These are phyloP conservation scores for Grigorovia transvaalensis DNA, from an alignment of 805 yeast genomes.

Conservation along the genomic window DNA sequence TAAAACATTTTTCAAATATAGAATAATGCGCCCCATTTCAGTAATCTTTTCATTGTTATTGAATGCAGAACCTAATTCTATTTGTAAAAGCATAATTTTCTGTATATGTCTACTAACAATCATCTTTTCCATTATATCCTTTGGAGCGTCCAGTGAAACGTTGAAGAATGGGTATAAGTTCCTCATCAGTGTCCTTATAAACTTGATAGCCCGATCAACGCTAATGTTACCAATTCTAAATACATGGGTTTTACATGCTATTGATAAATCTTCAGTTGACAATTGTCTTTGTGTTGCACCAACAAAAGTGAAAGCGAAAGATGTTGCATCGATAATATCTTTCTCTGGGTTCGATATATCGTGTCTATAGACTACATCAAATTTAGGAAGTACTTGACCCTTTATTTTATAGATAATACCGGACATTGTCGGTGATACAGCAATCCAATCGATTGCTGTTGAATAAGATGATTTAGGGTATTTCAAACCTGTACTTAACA, in stretches of 20 bases:
- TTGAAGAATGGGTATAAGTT: conserved; percentile 26
- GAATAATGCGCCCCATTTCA: conserved; percentile 24
- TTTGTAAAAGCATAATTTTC: conserved; percentile 25
- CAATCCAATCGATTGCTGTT: conserved; percentile 22
- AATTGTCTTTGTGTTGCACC: conserved; percentile 27
- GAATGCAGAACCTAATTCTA: conserved; percentile 26
- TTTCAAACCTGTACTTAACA: conserved; percentile 22
- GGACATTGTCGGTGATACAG: conserved; percentile 27
- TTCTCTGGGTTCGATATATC: conserved; percentile 9
- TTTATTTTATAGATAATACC: conserved; percentile 20
- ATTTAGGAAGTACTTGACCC: conserved; percentile 12
- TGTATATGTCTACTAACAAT: conserved; percentile 29
- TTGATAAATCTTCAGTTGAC: conserved; percentile 28
- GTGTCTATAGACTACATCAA: conserved; percentile 11
- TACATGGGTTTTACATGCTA: conserved; percentile 26
- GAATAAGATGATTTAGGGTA: conserved; percentile 17
- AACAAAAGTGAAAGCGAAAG: conserved; percentile 29
- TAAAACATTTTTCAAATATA: conserved; percentile 24
- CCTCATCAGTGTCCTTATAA: conserved; percentile 19
- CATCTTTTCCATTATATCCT: conserved; percentile 28
- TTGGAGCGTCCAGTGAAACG: conserved; percentile 27
- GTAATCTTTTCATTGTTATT: conserved; percentile 18
- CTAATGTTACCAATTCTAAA: conserved; percentile 14
- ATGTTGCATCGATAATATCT: conserved; percentile 22
- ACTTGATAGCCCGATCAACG: conserved; percentile 19